Evolutionary conservation across 108 stramenopile genomes (phyloP).

Genomic region (Fragilariopsis cylindrus): DNA sequence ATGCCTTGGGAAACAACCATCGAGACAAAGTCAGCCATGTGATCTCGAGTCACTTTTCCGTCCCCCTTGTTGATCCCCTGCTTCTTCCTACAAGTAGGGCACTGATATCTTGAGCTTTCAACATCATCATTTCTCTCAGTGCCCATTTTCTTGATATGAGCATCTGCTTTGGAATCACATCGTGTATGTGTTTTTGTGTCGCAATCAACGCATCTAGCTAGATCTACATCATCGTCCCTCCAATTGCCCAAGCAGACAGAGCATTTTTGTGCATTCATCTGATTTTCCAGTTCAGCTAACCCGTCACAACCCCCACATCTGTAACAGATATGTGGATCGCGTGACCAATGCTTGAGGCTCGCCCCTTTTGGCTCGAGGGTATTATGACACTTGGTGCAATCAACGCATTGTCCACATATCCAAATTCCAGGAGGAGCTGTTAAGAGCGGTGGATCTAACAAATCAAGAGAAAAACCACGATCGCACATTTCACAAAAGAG

Average conservation of each 20-base stretch:
- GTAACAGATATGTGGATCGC: conserved; percentile 58
- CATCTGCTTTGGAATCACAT: conserved; percentile 39
- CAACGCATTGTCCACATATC: conserved; percentile 77
- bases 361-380: conserved; percentile 40
- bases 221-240: conserved; percentile 49
- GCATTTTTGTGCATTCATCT: conserved; percentile 34
- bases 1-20: conserved; percentile 28
- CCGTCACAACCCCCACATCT: conserved; percentile 69
- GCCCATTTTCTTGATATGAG: conserved; percentile 15
- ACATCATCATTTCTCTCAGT: neutral
- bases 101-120: conserved; percentile 33
- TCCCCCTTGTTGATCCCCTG: conserved; percentile 23
- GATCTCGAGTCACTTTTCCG: conserved; percentile 33
- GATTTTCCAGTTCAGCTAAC: conserved; percentile 26
- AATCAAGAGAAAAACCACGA: conserved; percentile 68
- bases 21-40: conserved; percentile 40
- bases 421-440: conserved; percentile 65
- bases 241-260: conserved; percentile 44
- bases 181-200: conserved; percentile 28
- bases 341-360: conserved; percentile 56
- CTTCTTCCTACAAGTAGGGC: conserved; percentile 40
- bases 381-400: conserved; percentile 52
- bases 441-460: conserved; percentile 66
- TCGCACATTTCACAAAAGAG: conserved; percentile 91
- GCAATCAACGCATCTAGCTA: conserved; percentile 48